phyloP scores from a whole-genome alignment of 129 eudicot species.

The Ambrosia trifida region DNA sequence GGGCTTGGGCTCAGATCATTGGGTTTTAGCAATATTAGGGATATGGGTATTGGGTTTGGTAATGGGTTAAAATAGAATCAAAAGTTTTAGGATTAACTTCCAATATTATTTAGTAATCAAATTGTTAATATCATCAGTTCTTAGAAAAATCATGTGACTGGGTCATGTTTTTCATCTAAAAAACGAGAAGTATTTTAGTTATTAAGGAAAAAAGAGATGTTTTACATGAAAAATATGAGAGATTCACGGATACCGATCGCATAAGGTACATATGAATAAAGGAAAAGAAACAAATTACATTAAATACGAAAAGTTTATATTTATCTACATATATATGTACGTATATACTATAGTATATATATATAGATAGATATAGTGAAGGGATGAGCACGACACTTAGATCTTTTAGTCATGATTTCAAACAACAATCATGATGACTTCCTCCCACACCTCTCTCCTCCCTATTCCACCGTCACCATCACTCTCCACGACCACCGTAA shows the following conservation, averaged over 20 bases:
- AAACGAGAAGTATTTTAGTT: background rate
- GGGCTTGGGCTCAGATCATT: too few relatives aligned
- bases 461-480: conserved; percentile 27
- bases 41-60: too few relatives aligned
- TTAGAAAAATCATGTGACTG: background rate
- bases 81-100: too few relatives aligned
- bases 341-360: background rate
- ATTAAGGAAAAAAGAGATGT: background rate
- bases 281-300: background rate
- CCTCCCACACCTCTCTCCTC: conserved; percentile 24
- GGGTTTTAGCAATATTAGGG: too few relatives aligned
- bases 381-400: conserved; percentile 27
- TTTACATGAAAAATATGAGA: conserved; percentile 14
- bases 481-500: conserved; percentile 29
- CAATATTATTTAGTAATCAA: too few relatives aligned
- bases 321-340: background rate
- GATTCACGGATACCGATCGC: background rate
- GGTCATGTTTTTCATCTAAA: background rate
- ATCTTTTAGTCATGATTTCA: conserved; percentile 40
- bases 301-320: conserved; percentile 14
- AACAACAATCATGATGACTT: conserved; percentile 40
- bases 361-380: conserved; percentile 28
- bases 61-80: too few relatives aligned
- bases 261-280: conserved; percentile 2
- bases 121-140: too few relatives aligned